These are phyloP conservation scores for Teratosphaeria viscida DNA, from an alignment of 2,329 filamentous ascomycete genomes.

Conservation along the genomic window DNA sequence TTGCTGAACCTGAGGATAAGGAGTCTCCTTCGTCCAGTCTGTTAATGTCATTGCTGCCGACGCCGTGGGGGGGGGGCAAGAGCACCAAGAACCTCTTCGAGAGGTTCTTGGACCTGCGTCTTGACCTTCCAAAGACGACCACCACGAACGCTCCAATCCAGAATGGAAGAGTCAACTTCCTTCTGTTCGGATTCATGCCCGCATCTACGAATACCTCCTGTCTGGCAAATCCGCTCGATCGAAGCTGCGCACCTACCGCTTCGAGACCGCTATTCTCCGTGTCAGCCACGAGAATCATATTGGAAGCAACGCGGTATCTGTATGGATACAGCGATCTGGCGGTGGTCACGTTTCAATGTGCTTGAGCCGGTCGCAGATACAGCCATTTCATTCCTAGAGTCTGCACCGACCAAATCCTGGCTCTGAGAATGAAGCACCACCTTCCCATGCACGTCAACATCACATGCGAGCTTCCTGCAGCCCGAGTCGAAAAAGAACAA, in stretches of 20 bases:
- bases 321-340: neutral
- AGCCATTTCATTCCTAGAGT: neutral
- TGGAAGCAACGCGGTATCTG: neutral
- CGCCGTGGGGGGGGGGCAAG: neutral
- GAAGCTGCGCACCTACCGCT: neutral
- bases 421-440: neutral
- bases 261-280: neutral
- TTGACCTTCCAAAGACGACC: neutral
- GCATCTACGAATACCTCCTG: neutral
- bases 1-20: no score
- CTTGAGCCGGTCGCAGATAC: neutral
- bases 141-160: neutral
- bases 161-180: neutral
- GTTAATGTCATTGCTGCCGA: neutral
- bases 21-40: no score
- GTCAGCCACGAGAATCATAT: neutral
- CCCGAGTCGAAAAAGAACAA: neutral
- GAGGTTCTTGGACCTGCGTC: neutral
- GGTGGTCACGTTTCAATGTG: neutral
- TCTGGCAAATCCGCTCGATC: neutral
- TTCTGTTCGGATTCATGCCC: neutral
- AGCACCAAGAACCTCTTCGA: neutral
- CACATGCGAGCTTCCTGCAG: neutral
- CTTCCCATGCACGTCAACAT: neutral
- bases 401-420: neutral